Evolutionary conservation across 306 rosid genomes (phyloP), one percentile per base, ranked within the genome.

Genomic region (Sphenostylis stenocarpa): DNA sequence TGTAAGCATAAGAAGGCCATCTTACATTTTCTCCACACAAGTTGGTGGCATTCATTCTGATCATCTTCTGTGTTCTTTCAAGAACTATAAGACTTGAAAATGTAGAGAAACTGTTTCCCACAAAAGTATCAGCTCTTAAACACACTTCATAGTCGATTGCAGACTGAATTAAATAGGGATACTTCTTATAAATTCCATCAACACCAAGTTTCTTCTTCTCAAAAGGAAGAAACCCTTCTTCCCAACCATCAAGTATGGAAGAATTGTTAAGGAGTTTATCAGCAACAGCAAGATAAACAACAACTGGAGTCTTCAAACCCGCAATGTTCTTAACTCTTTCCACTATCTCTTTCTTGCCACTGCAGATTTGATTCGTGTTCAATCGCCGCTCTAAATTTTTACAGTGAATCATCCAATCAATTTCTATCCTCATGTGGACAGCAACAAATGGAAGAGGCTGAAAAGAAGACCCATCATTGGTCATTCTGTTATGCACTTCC

Each of bases 321-420:
- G 0, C 15, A 3, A 84, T 82, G 84, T 89, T 90, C 56, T 70
- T 84, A 26, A 92, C 97, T 82, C 95, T 89, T 73, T 87, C 86
- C 66, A 85, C 74, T 56, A 94, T 89, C 89, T 94, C 96, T 64
- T 82, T 86, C 73, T 81, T 91, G 91, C 93, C 85, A 33, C 98
- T 87, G 57, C 98, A 94, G 28, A 94, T 94, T 77, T 88, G 87
- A 39, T 51, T 82, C 19, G 90, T 81, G 78, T 89, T 91, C 73
- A 65, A 69, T 80, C 96, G 85, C 67, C 82, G 90, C 87, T 94
- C 94, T 51, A 87, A 48, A 44, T 94, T 91, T 77, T 88, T 89
- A 73, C 98, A 94, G 51, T 94, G 98, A 61, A 94, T 91, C 97
- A 94, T 90, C 98, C 98, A 94, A 21, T 91, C 98, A 78, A 90